Conservation (phyloP, 2,329 filamentous ascomycete genomes). For the Alternaria rosae region DNA sequence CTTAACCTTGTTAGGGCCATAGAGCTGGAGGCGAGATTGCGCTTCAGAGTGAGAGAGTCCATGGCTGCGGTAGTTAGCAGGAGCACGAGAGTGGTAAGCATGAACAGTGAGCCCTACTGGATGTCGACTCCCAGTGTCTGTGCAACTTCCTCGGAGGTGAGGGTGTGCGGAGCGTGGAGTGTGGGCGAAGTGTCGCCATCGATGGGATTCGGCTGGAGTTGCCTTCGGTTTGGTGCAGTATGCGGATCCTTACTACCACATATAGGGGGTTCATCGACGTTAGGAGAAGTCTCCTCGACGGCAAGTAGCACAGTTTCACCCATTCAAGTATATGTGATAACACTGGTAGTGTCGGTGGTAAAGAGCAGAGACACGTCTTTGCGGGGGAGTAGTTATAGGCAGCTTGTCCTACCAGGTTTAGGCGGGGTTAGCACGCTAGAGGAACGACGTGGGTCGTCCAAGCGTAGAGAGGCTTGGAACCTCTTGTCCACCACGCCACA, state of each 20-base stretch:
- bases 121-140: constrained; percentile 47
- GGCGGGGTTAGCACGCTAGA: constrained; percentile 43
- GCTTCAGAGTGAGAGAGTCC: constrained; percentile 71
- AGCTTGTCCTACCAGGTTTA: constrained; percentile 26
- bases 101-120: constrained; percentile 30
- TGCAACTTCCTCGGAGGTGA: constrained; percentile 47
- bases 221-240: constrained; percentile 33
- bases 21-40: constrained; percentile 67
- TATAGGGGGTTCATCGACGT: constrained; percentile 54
- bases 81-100: neutral
- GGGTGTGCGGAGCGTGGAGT: constrained; percentile 46
- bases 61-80: constrained; percentile 53
- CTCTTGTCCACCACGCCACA: constrained; percentile 27
- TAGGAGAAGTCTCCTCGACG: constrained; percentile 52
- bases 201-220: constrained; percentile 29
- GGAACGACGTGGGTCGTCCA: constrained; percentile 42
- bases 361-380: constrained; percentile 27
- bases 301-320: constrained; percentile 50
- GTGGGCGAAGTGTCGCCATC: constrained; percentile 28
- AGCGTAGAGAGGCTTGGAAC: constrained; percentile 31
- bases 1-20: constrained; percentile 76
- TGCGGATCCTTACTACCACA: constrained; percentile 47
- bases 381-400: constrained; percentile 45
- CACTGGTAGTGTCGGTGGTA: constrained; percentile 43
- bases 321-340: constrained; percentile 52